phyloP scores from a whole-genome alignment of 2,329 filamentous ascomycete genomes.

The Alternaria gaisen region DNA sequence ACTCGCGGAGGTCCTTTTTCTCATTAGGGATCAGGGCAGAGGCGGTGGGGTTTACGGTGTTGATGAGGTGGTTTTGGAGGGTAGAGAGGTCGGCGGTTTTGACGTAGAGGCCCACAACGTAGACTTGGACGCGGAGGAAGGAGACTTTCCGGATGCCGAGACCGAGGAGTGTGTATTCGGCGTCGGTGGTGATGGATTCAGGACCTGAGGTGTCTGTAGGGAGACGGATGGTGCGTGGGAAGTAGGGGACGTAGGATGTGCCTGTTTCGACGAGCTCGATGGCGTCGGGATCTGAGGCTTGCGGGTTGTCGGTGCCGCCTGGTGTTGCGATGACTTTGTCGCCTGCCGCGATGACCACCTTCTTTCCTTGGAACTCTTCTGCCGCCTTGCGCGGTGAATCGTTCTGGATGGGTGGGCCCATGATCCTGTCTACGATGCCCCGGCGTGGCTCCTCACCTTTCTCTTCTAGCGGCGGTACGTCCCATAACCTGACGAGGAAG shows the following conservation, averaged over 20 bases:
- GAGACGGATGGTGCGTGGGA: conserved; percentile 76
- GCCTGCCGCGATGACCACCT: conserved; percentile 68
- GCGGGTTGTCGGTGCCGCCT: conserved; percentile 38
- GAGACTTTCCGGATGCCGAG: conserved; percentile 89
- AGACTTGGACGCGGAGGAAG: conserved; percentile 89
- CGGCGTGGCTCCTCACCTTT: conserved; percentile 33
- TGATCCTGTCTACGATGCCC: conserved; percentile 36
- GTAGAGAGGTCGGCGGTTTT: conserved; percentile 81
- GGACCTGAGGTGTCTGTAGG: conserved; percentile 54
- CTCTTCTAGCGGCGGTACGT: conserved; percentile 32
- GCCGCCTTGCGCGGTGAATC: conserved; percentile 43
- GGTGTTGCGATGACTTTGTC: conserved; percentile 64
- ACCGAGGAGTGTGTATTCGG: conserved; percentile 87
- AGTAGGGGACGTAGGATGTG: conserved; percentile 79
- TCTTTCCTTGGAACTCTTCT: conserved; percentile 61
- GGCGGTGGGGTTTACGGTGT: conserved; percentile 77
- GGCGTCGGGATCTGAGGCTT: conserved; percentile 59
- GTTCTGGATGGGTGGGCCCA: conserved; percentile 36
- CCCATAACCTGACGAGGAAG: conserved; percentile 45
- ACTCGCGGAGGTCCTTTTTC: conserved; percentile 74
- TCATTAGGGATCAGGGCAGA: conserved; percentile 85
- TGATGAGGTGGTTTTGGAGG: conserved; percentile 81
- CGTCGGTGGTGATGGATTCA: conserved; percentile 37
- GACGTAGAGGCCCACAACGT: conserved; percentile 92
- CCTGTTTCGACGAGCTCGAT: conserved; percentile 82